Evolutionary conservation across 1,139 yeast species (phyloP).

Genomic region (Pichia sp.): DNA sequence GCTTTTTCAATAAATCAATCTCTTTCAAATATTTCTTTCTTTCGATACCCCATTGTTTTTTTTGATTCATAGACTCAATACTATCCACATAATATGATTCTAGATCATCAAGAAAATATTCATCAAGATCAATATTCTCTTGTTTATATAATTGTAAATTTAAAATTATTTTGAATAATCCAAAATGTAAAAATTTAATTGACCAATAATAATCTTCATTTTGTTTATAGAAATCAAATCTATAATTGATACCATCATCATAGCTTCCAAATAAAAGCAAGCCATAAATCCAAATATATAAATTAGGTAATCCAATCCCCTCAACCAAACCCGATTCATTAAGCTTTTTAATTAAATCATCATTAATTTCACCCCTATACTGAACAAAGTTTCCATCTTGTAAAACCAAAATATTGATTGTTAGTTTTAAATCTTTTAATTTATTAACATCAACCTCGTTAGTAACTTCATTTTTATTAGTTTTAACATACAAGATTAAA

Average conservation of each 20-base stretch:
- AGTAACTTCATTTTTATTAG: not conserved
- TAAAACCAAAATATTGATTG: conserved; percentile 2
- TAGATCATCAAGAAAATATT: conserved; percentile 11
- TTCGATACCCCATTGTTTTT: conserved; percentile 3
- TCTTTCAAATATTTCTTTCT: not conserved
- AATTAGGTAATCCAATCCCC: not conserved
- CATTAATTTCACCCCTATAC: conserved; percentile 3
- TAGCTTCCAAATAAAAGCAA: conserved; percentile 7
- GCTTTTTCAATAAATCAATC: conserved; percentile 4
- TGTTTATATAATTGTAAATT: conserved; percentile 1
- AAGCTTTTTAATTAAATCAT: not conserved
- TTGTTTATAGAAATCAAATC: not conserved
- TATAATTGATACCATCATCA: conserved; percentile 5
- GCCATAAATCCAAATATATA: conserved; percentile 10
- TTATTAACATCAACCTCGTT: not conserved
- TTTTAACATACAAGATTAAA: not conserved
- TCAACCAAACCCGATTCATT: not conserved
- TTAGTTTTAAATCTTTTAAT: not conserved
- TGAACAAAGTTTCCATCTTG: conserved; percentile 7
- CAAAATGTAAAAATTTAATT: conserved; percentile 5
- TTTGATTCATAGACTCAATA: not conserved
- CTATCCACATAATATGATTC: not conserved
- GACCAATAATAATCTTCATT: not conserved
- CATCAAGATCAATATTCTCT: conserved; percentile 8
- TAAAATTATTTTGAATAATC: conserved; percentile 5